Base-by-base conservation (phyloP, 164 flowering plant species). In the Magnolia kwangsiensis region DNA sequence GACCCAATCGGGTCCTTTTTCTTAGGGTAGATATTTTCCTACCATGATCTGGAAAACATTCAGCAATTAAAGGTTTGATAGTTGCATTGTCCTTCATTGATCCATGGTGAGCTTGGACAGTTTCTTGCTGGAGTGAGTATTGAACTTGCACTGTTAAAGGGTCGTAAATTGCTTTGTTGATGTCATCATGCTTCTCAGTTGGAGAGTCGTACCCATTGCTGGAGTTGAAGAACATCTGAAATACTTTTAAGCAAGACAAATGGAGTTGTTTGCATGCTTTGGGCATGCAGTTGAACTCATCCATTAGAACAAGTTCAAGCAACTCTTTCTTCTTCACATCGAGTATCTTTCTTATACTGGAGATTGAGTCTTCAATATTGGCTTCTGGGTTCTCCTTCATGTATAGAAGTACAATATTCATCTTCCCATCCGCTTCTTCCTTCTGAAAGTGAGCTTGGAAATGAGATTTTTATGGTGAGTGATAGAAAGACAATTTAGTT, bases 221-320 rank as follows among this genome's bases (percentile, higher is more conserved):
- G 0, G 82, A 77, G 80, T 84, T 73, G 78, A 80, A 87, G 70
- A 87, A 87, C 90, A 87, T 86, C 31, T 84, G 80, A 51, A 87
- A 87, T 14, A 72, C 82, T 77, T 84, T 87, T 45, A 83, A n/a
- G 50, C 82, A 67, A 7, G 76, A 50, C 8, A 87, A 69, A 72
- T 86, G 86, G 24, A 84, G 71, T 1, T 68, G 74, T 66, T 72
- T 86, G 80, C 69, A 78, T 66, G 75, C 2, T 71, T 64, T 72
- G 63, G 63, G 69, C 79, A 77, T 24, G 3, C 20, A 18, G 11
- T 13, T 19, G 4, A 51, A 58, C 1, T 68, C 83, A 65, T 85
- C 85, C 78, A 77, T 74, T 1, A 87, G 70, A 76, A 61, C 84
- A 63, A 75, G 82, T 61, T 88, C 65, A 1, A 88, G 76, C 0